Evolutionary conservation across 1,284 basidiomycete genomes (phyloP), one percentile per base, ranked within the genome.

Genomic region (Apiotrichum gamsii): DNA sequence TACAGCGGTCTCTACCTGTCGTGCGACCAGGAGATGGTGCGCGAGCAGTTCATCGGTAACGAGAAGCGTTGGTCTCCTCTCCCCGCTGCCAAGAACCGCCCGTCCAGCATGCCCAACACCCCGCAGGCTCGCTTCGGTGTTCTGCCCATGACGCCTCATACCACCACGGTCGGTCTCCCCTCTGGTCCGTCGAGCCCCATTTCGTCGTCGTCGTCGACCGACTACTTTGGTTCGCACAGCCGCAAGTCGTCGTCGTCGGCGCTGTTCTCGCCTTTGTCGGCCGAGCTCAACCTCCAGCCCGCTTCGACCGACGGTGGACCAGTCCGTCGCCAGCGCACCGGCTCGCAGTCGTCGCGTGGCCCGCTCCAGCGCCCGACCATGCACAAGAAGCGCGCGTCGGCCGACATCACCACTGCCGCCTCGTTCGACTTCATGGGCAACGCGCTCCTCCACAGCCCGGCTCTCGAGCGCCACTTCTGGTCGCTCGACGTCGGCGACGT

Each of bases 121-220:
- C 69, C 69, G 8, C 57, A 61, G 31, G 47, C 53, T 14, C 54
- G 67, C 19, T 64, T 63, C 28, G 62, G 62, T 16, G 51, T 71
- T 10, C 51, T 70, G 23, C 70, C 70, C 15, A 69, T 72, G 69
- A 72, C 70, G n/a, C 69, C 70, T 1, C 65, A 65, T 45, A 65
- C 41, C n/a, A 42, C 41, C 4, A 36, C 55, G 1, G 51, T 49
- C 5, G 55, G 51, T 16, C 52, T 70, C 0, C 68, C 67, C 6
- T 69, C 65, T 0, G 59, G 64, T 8, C 68, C 69, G 5, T 55
- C 62, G 11, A 67, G 61, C 29, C 70, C 70, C 0, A 57, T 60
- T 34, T 61, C 61, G 6, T 55, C 56, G 2, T 54, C 56, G 15
- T 64, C 65, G 3, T 57, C 57, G 2, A 30, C 54, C 31, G 68